These are phyloP conservation scores for Bruguiera hainesii DNA, from an alignment of 441 rosid species.

Conservation along the genomic window DNA sequence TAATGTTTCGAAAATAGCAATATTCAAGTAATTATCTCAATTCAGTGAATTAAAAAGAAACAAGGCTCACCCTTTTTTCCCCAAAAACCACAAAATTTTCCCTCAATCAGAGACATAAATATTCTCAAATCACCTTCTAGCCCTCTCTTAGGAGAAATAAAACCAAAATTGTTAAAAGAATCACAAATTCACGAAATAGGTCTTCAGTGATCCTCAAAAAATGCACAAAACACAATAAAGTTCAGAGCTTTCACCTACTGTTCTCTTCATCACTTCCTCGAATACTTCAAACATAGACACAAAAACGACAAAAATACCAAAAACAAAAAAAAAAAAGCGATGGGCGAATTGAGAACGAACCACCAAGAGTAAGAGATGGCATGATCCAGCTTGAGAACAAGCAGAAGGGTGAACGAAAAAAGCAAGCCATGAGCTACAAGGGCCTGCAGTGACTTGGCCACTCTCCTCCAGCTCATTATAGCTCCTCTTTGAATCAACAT, in stretches of 20 bases:
- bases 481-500: constrained; percentile 55
- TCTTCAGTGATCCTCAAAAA: background rate
- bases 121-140: background rate
- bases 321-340: background rate
- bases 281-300: background rate
- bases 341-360: constrained; percentile 32
- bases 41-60: background rate
- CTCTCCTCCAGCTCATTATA: constrained; percentile 79
- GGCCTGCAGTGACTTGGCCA: constrained; percentile 60
- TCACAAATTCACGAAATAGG: constrained; percentile 2
- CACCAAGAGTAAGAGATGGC: constrained; percentile 64
- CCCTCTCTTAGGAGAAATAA: background rate
- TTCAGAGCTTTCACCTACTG: constrained; percentile 7
- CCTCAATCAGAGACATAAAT: background rate
- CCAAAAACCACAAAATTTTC: background rate
- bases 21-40: background rate
- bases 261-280: background rate
- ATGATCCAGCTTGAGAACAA: constrained; percentile 67
- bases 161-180: background rate
- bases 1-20: too few species aligned
- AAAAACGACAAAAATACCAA: background rate
- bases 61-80: background rate
- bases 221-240: constrained; percentile 2
- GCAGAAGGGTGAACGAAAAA: constrained; percentile 74
- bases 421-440: constrained; percentile 63